Evolutionary conservation across 192 early-diverging fungal genomes (phyloP).

Genomic region (Rhizoclosmatium sp.): DNA sequence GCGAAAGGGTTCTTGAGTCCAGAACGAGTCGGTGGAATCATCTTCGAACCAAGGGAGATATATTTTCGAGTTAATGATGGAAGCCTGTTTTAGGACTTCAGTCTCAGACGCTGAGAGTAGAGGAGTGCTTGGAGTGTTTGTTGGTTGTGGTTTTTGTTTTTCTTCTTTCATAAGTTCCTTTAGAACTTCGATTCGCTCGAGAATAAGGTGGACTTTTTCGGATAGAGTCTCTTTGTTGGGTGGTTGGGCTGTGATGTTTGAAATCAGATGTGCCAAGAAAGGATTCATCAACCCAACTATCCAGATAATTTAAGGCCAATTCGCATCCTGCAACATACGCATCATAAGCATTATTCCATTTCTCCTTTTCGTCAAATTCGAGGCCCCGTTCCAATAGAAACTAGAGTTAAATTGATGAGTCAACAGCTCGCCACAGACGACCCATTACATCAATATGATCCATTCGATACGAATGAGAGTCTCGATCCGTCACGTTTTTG

Average conservation of each 20-base stretch:
- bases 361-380: conserved; percentile 21
- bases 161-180: neutral
- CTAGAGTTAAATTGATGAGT: neutral
- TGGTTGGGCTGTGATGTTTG: neutral
- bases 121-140: neutral
- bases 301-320: conserved; percentile 16
- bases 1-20: conserved; percentile 56
- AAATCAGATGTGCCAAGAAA: neutral
- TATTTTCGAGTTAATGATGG: conserved; percentile 72
- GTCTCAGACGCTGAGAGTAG: conserved; percentile 53
- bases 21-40: conserved; percentile 72
- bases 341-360: neutral
- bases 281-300: neutral
- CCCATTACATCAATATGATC: conserved; percentile 25
- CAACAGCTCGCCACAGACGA: neutral
- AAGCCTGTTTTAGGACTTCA: conserved; percentile 70
- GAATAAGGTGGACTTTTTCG: conserved; percentile 21
- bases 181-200: conserved; percentile 13
- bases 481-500: neutral
- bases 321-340: conserved; percentile 33
- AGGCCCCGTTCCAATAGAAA: conserved; percentile 29
- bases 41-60: conserved; percentile 78
- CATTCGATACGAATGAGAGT: neutral
- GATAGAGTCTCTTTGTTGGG: conserved; percentile 9
- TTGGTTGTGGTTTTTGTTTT: neutral